phyloP scores from a whole-genome alignment of 2,329 filamentous ascomycete species.

The Fusarium foetens region DNA sequence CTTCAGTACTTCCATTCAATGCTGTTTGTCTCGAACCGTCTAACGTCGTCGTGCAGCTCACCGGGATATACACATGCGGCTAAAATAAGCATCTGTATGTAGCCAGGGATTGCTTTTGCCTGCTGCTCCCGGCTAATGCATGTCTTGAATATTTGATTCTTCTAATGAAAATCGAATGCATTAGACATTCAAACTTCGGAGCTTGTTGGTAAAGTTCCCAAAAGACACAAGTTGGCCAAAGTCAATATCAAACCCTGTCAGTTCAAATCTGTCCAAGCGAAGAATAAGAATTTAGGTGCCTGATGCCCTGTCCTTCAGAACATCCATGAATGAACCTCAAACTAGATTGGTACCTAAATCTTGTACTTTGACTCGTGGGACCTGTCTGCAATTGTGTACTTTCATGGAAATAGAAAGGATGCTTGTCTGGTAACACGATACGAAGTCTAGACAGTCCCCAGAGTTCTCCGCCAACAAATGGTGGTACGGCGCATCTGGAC shows the following conservation, averaged over 20 bases:
- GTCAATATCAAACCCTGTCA: conserved; percentile 8
- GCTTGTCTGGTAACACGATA: not conserved
- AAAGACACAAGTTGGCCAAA: not conserved
- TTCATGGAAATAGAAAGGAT: not conserved
- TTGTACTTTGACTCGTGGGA: not conserved
- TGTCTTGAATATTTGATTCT: conserved; percentile 39
- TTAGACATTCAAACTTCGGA: conserved; percentile 7
- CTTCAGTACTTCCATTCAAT: conserved; percentile 20
- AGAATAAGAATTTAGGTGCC: not conserved
- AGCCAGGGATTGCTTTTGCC: conserved; percentile 32
- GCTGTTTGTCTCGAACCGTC: conserved; percentile 36
- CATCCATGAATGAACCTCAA: not conserved
- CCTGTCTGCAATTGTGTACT: not conserved
- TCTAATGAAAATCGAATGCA: conserved; percentile 36
- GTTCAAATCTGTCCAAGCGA: conserved; percentile 10
- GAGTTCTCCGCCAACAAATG: conserved; percentile 21
- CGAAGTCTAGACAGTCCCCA: conserved; percentile 1
- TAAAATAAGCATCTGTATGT: conserved; percentile 44
- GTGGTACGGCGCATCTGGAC: conserved; percentile 1
- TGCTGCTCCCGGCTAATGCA: conserved; percentile 22
- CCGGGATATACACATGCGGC: conserved; percentile 36
- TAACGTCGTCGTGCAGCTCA: conserved; percentile 32
- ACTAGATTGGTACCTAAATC: conserved; percentile 7
- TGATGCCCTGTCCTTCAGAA: not conserved
- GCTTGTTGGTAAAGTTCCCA: not conserved